Evolutionary conservation across 1,284 basidiomycete species (phyloP).

Genomic region (Microbotryomycetes sp.): DNA sequence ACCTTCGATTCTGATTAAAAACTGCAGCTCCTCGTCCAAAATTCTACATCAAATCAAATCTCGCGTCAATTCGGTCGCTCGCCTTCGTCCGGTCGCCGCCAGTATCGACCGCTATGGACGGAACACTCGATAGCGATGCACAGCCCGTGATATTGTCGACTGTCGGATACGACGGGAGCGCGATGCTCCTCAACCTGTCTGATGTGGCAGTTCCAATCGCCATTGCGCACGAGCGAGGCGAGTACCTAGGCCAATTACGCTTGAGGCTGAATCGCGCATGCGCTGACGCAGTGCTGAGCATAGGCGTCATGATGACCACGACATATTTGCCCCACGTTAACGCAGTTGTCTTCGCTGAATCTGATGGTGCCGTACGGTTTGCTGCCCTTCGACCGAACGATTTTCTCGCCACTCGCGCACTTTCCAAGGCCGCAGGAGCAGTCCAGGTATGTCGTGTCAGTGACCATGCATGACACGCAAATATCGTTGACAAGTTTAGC

Average conservation of each 20-base stretch:
- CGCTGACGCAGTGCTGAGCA: background rate
- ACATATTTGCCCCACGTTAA: background rate
- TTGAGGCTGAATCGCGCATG: background rate
- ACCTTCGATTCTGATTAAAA: too few relatives aligned
- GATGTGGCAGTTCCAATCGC: conserved; percentile 53
- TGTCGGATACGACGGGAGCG: conserved; percentile 68
- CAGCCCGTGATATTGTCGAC: conserved; percentile 65
- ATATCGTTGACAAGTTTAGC: background rate
- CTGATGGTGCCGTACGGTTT: conserved; percentile 21
- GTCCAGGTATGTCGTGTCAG: conserved; percentile 56
- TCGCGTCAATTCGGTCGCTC: conserved; percentile 66
- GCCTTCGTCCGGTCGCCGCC: conserved; percentile 63
- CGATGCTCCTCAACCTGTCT: conserved; percentile 63
- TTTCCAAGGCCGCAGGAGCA: conserved; percentile 50
- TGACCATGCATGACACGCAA: background rate
- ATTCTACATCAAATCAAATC: conserved; percentile 62
- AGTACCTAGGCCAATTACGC: background rate
- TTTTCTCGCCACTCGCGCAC: conserved; percentile 7
- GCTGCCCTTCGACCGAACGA: conserved; percentile 13
- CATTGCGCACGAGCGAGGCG: conserved; percentile 62
- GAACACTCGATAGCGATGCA: conserved; percentile 41
- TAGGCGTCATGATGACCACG: background rate
- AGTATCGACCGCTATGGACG: conserved; percentile 47
- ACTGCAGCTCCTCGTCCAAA: conserved; percentile 45
- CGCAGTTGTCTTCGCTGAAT: conserved; percentile 12